A percentile compares a stretch with the other conserved stretches of the same genome.
Evolutionary conservation across 2,329 filamentous ascomycete genomes (phyloP).

Genomic region (Penicillium rolfsii): DNA sequence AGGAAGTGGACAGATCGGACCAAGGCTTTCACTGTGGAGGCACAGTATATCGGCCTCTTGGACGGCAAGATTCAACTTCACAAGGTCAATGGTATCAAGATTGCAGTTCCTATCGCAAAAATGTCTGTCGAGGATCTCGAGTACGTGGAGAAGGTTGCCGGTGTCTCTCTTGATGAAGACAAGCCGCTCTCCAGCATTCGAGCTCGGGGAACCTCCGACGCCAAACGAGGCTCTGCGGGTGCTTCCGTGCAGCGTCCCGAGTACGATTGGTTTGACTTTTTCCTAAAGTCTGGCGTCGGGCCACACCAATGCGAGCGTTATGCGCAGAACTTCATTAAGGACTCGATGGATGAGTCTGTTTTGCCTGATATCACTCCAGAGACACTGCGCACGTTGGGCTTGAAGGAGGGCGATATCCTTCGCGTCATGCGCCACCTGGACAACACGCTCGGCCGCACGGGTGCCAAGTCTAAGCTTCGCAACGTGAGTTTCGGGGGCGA

Average conservation of each 20-base stretch:
- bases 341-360: conserved; percentile 95
- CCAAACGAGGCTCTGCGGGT: conserved; percentile 45
- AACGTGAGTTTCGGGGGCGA: conserved; percentile 58
- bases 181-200: conserved; percentile 85
- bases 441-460: conserved; percentile 71
- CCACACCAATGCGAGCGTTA: conserved; percentile 94
- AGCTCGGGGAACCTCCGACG: conserved; percentile 36
- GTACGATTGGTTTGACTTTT: conserved; percentile 99
- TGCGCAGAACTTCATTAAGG: conserved; percentile 81
- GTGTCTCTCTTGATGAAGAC: conserved; percentile 84
- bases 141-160: conserved; percentile 88
- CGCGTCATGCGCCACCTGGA: conserved; percentile 92
- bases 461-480: conserved; percentile 57
- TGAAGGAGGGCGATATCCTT: conserved; percentile 95
- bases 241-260: conserved; percentile 54
- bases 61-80: conserved; percentile 98
- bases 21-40: conserved; percentile 95
- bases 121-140: conserved; percentile 96
- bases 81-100: conserved; percentile 97
- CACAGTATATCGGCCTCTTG: conserved; percentile 90
- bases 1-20: conserved; percentile 94
- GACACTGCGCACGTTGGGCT: conserved; percentile 81
- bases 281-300: conserved; percentile 87
- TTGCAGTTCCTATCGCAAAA: conserved; percentile 90
- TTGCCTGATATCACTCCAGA: conserved; percentile 84